Conservation (phyloP, 495 filamentous ascomycete genomes). For the Terfezia boudieri region DNA sequence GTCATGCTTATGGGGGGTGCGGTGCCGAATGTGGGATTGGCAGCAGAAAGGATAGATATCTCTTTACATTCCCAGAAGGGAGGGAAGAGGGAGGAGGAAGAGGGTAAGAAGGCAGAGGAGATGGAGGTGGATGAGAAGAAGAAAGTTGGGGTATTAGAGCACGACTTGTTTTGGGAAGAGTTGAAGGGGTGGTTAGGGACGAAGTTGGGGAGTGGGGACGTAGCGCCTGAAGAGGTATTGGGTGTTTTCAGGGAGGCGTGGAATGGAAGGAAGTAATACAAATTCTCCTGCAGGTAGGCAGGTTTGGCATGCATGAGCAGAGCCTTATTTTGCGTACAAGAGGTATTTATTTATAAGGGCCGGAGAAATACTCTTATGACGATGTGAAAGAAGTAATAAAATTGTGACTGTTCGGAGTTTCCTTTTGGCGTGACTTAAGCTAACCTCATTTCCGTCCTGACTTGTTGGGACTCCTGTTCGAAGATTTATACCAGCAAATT, state of each 20-base stretch:
- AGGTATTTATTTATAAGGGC: neutral
- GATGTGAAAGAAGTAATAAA: neutral
- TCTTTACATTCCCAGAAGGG: slow-evolving; percentile 11
- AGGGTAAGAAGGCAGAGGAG: slow-evolving; percentile 24
- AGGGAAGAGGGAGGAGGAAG: slow-evolving; percentile 9
- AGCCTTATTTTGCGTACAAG: neutral
- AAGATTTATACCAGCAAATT: too few relatives aligned
- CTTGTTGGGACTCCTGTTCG: too few relatives aligned
- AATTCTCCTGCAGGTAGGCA: neutral
- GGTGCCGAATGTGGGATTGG: slow-evolving; percentile 14
- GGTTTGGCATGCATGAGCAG: neutral
- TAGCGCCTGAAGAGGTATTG: slow-evolving; percentile 43
- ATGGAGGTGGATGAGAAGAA: slow-evolving; percentile 32
- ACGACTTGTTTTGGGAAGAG: slow-evolving; percentile 72
- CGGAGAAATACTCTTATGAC: neutral
- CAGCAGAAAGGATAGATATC: slow-evolving; percentile 19
- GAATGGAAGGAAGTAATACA: slow-evolving; percentile 22
- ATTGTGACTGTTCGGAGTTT: neutral
- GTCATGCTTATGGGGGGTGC: slow-evolving; percentile 71
- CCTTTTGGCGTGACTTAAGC: neutral
- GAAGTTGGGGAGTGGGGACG: slow-evolving; percentile 34
- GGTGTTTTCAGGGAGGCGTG: slow-evolving; percentile 50
- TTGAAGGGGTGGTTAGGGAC: slow-evolving; percentile 57
- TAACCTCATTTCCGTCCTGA: neutral
- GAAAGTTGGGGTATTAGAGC: slow-evolving; percentile 32